These are phyloP conservation scores for Starmerella bacillaris DNA, from an alignment of 805 yeast species.

Conservation along the genomic window DNA sequence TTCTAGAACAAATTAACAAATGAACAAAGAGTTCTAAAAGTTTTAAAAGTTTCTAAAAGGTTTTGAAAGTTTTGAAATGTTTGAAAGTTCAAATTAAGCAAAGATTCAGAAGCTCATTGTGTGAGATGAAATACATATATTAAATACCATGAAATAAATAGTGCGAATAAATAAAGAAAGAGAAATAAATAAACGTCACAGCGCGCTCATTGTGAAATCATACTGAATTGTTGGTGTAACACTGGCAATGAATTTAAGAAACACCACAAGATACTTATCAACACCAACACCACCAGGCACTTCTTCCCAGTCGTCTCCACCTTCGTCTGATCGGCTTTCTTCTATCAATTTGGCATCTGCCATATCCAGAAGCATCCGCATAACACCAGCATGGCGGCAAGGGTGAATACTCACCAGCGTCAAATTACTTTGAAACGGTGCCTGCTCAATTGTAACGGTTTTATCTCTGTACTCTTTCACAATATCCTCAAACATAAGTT, in stretches of 20 bases:
- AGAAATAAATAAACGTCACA: slow-evolving; percentile 11
- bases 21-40: too few relatives aligned
- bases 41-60: too few relatives aligned
- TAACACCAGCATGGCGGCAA: slow-evolving; percentile 85
- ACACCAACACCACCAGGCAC: slow-evolving; percentile 45
- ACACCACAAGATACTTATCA: slow-evolving; percentile 78
- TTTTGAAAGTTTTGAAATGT: too few relatives aligned
- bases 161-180: background rate
- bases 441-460: slow-evolving; percentile 86
- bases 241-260: slow-evolving; percentile 84
- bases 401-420: slow-evolving; percentile 85
- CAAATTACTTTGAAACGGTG: slow-evolving; percentile 63
- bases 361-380: slow-evolving; percentile 67
- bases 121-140: too few relatives aligned
- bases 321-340: slow-evolving; percentile 15
- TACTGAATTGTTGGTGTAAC: slow-evolving; percentile 96
- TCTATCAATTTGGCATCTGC: slow-evolving; percentile 30
- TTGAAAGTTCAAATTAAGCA: too few relatives aligned
- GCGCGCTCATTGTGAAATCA: slow-evolving; percentile 96
- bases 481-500: slow-evolving; percentile 88
- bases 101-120: too few relatives aligned
- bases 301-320: slow-evolving; percentile 42
- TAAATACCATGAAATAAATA: background rate
- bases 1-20: too few relatives aligned
- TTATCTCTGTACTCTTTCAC: slow-evolving; percentile 81